phyloP scores from a whole-genome alignment of 352 stramenopile species.

The Globisporangium cystogenes region DNA sequence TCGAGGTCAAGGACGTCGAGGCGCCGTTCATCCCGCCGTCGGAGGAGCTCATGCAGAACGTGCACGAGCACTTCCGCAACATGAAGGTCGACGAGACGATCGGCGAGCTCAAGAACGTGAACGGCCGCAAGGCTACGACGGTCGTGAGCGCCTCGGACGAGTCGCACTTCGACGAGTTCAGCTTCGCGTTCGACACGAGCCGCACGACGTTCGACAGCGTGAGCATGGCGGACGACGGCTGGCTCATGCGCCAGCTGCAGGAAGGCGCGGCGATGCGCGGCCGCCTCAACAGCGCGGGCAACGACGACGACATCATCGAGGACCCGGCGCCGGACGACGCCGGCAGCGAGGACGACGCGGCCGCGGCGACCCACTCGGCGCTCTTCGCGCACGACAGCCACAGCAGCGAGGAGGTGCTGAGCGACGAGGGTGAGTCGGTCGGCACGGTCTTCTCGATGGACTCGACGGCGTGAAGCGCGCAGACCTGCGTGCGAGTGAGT shows the following conservation, averaged over 20 bases:
- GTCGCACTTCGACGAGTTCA: slow-evolving; percentile 87
- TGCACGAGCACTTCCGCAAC: slow-evolving; percentile 86
- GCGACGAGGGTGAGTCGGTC: slow-evolving; percentile 42
- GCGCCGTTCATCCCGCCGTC: slow-evolving; percentile 76
- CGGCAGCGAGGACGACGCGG: slow-evolving; percentile 50
- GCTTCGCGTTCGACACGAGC: slow-evolving; percentile 79
- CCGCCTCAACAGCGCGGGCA: slow-evolving; percentile 55
- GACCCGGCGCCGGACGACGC: slow-evolving; percentile 30
- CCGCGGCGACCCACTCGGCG: slow-evolving; percentile 18
- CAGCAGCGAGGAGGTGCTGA: slow-evolving; percentile 42
- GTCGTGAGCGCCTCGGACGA: slow-evolving; percentile 33
- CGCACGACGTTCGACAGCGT: slow-evolving; percentile 71
- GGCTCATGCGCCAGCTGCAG: slow-evolving; percentile 73
- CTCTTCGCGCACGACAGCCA: slow-evolving; percentile 49
- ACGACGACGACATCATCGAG: slow-evolving; percentile 39
- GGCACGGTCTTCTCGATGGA: slow-evolving; percentile 14
- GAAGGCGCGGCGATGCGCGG: slow-evolving; percentile 73
- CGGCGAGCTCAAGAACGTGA: slow-evolving; percentile 56
- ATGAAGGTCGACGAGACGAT: slow-evolving; percentile 87
- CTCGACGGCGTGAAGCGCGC: neutral
- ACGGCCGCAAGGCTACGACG: slow-evolving; percentile 47
- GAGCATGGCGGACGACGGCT: slow-evolving; percentile 81
- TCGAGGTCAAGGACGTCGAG: slow-evolving; percentile 79
- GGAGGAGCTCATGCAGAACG: slow-evolving; percentile 82
- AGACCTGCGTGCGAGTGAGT: too few species aligned